phyloP scores from a whole-genome alignment of 306 rosid species.

The Corylus avellana region DNA sequence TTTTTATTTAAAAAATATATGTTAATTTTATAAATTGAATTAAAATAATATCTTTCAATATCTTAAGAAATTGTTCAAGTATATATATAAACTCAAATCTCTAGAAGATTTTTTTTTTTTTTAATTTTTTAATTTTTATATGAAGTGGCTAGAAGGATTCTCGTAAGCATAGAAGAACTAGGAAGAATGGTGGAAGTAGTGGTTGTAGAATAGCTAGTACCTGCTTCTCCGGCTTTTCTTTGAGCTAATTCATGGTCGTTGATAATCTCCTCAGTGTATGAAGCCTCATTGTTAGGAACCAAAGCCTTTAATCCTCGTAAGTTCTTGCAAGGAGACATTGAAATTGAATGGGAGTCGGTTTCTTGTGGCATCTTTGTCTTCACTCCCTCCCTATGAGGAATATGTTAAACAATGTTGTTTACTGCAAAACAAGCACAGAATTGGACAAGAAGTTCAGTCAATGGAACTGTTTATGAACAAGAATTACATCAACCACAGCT shows the following conservation, averaged over 20 bases:
- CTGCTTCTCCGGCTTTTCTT: conserved; percentile 99
- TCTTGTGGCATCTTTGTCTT: conserved; percentile 70
- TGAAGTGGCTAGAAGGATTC: no score
- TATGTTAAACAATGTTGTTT: background rate
- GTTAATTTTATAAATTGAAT: no score
- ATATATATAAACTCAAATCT: no score
- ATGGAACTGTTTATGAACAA: background rate
- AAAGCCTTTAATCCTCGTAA: conserved; percentile 63
- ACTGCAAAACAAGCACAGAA: conserved; percentile 6
- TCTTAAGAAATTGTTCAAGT: no score
- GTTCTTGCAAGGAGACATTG: conserved; percentile 67
- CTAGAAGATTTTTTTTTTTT: no score
- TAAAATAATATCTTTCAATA: no score
- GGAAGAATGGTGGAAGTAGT: no score
- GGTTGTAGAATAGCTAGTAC: conserved; percentile 26
- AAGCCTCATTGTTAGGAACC: conserved; percentile 40
- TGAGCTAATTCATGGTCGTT: conserved; percentile 90
- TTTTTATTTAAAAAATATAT: no score
- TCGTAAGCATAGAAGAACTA: no score
- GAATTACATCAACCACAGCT: background rate
- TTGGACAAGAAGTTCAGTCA: background rate
- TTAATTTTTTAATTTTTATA: no score
- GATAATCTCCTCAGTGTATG: conserved; percentile 63
- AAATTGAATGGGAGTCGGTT: conserved; percentile 36
- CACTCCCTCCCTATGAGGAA: background rate